Conservation (phyloP, 192 early-diverging fungal genomes). For the Haplosporangium gracile region DNA sequence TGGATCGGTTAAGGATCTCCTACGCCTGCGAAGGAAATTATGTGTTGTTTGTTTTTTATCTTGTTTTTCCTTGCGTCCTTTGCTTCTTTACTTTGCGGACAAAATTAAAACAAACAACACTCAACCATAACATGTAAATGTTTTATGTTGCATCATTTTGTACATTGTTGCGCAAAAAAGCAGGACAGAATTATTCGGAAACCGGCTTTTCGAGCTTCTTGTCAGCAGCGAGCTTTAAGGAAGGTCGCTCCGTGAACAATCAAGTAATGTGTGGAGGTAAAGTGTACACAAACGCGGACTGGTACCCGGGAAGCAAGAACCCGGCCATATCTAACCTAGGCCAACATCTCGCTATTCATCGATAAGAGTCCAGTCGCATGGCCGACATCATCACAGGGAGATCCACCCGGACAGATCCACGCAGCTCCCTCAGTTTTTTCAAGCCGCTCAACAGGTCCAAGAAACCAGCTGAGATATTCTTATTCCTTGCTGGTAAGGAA, state of each 20-base stretch:
- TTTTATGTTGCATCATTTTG: not conserved
- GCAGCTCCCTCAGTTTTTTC: not conserved
- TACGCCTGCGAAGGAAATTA: not conserved
- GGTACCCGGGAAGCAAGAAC: not conserved
- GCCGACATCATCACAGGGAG: not conserved
- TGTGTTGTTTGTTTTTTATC: not conserved
- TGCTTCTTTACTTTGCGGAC: not conserved
- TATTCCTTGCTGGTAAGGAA: not conserved
- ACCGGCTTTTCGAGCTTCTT: not conserved
- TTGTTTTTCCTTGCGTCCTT: not conserved
- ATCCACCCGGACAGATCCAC: not conserved
- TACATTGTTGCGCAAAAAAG: not conserved
- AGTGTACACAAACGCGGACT: not conserved
- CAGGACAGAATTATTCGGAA: not conserved
- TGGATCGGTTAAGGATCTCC: slow-evolving; percentile 52
- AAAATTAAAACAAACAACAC: not conserved
- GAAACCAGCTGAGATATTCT: not conserved
- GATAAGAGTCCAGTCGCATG: not conserved
- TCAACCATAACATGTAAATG: not conserved
- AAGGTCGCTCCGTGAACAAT: not conserved
- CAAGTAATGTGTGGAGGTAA: not conserved
- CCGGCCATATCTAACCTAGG: not conserved
- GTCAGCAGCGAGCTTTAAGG: not conserved
- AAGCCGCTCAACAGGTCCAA: not conserved
- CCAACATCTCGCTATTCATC: not conserved